These are phyloP conservation scores for Simplicillium aogashimaense DNA, from an alignment of 2,329 filamentous ascomycete genomes.

Conservation along the genomic window DNA sequence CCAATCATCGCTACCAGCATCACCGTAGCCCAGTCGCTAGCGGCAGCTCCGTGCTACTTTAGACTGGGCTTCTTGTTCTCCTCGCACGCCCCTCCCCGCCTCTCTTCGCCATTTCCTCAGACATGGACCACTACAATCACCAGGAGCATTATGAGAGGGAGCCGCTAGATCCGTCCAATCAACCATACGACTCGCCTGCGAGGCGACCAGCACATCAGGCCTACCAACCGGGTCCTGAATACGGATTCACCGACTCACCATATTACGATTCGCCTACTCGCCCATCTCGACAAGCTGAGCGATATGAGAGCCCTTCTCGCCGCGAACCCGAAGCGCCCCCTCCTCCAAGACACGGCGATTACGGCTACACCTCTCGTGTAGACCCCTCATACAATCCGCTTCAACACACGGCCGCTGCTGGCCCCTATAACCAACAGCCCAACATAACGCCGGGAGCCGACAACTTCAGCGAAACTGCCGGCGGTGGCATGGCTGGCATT, in stretches of 20 bases:
- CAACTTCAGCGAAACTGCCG: slow-evolving; percentile 53
- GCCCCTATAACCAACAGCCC: slow-evolving; percentile 11
- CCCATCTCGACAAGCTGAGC: slow-evolving; percentile 7
- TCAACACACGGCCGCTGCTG: slow-evolving; percentile 12
- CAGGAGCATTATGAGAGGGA: slow-evolving; percentile 24
- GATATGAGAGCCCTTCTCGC: slow-evolving; percentile 5
- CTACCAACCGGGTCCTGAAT: not conserved
- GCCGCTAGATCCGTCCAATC: slow-evolving; percentile 17
- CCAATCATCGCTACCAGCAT: too few relatives aligned
- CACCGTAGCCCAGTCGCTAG: too few relatives aligned
- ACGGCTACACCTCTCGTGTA: slow-evolving; percentile 12
- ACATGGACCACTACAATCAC: slow-evolving; percentile 21
- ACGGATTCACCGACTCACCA: not conserved
- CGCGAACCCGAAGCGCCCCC: slow-evolving; percentile 2
- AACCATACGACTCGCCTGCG: not conserved
- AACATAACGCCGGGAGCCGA: slow-evolving; percentile 53
- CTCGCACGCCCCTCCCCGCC: not conserved
- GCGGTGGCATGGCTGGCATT: slow-evolving; percentile 58
- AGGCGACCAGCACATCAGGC: not conserved
- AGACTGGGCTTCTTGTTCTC: too few relatives aligned
- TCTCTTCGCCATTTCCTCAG: not conserved
- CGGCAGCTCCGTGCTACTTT: too few relatives aligned
- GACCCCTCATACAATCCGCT: slow-evolving; percentile 11
- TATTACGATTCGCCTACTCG: slow-evolving; percentile 9
- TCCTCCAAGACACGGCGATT: slow-evolving; percentile 13